Conservation (phyloP, 225 moss, liverwort and hornwort genomes). For the Asterella californica region DNA sequence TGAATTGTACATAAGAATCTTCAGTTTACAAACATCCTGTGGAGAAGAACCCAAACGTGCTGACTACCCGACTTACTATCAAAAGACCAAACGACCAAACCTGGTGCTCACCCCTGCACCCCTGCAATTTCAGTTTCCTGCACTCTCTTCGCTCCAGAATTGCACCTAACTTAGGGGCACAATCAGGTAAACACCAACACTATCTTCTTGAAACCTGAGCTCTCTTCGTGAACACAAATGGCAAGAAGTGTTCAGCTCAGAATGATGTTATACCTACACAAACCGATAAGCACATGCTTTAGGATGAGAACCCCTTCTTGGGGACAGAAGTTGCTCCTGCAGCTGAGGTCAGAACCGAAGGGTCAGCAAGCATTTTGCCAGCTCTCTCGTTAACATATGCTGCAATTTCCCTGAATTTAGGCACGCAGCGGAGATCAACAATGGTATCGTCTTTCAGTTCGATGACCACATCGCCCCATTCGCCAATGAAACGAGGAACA, state of each 20-base stretch:
- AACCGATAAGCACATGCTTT: not conserved
- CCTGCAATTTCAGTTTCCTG: no score
- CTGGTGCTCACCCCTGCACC: no score
- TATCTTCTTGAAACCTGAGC: no score
- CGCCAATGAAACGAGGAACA: slow-evolving; percentile 63
- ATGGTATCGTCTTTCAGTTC: slow-evolving; percentile 55
- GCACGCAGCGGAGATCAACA: slow-evolving; percentile 51
- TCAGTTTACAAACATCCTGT: no score
- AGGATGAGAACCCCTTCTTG: slow-evolving; percentile 45
- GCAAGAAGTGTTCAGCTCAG: not conserved
- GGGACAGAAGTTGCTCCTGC: slow-evolving; percentile 19
- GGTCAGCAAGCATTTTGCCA: slow-evolving; percentile 26
- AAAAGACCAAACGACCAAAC: no score
- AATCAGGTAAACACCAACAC: no score
- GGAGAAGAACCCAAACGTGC: no score
- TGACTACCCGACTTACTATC: no score
- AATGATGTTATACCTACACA: not conserved
- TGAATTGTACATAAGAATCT: no score
- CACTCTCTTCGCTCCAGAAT: no score
- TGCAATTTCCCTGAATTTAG: slow-evolving; percentile 57
- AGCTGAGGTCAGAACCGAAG: slow-evolving; percentile 29
- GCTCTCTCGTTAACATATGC: slow-evolving; percentile 51
- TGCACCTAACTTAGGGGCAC: no score
- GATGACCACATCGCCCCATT: slow-evolving; percentile 64
- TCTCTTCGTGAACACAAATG: no score